These are phyloP conservation scores for Aspergillus puulaauensis DNA, from an alignment of 2,329 filamentous ascomycete genomes.

Conservation along the genomic window DNA sequence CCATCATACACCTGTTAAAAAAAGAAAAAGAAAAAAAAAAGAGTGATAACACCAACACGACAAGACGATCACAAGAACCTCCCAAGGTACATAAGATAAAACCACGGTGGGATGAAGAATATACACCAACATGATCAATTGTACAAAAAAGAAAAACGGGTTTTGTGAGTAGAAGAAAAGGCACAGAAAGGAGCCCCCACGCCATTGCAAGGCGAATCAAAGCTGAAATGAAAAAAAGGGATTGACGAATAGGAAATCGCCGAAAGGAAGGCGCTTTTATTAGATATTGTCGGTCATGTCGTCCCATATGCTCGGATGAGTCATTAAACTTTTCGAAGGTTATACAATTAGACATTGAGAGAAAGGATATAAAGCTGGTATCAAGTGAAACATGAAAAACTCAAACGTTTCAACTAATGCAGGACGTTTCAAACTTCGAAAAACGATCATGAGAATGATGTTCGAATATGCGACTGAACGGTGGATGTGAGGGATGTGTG, in stretches of 20 bases:
- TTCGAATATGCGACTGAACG: conserved; percentile 50
- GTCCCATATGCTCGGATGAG: conserved; percentile 16
- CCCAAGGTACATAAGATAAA: conserved; percentile 23
- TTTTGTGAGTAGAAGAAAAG: conserved; percentile 11
- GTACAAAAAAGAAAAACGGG: conserved; percentile 22
- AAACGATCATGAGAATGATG: conserved; percentile 37
- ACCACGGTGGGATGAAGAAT: conserved; percentile 3
- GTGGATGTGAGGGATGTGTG: conserved; percentile 38
- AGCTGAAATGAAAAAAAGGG: not conserved
- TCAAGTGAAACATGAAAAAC: conserved; percentile 8
- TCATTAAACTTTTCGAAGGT: conserved; percentile 17
- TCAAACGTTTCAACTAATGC: conserved; percentile 24
- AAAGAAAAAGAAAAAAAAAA: conserved; percentile 10
- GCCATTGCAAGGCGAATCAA: conserved; percentile 13
- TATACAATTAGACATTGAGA: conserved; percentile 12
- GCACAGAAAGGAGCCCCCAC: conserved; percentile 5
- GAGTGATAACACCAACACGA: conserved; percentile 8
- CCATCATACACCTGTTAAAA: conserved; percentile 11
- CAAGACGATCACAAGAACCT: conserved; percentile 22
- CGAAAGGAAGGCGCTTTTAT: conserved; percentile 7
- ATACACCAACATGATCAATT: conserved; percentile 18
- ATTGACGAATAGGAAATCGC: not conserved
- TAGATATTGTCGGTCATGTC: conserved; percentile 11
- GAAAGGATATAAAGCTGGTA: conserved; percentile 12
- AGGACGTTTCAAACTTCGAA: conserved; percentile 26